Base-by-base conservation (phyloP, 495 filamentous ascomycete genomes). In the Penicillium riverlandense region DNA sequence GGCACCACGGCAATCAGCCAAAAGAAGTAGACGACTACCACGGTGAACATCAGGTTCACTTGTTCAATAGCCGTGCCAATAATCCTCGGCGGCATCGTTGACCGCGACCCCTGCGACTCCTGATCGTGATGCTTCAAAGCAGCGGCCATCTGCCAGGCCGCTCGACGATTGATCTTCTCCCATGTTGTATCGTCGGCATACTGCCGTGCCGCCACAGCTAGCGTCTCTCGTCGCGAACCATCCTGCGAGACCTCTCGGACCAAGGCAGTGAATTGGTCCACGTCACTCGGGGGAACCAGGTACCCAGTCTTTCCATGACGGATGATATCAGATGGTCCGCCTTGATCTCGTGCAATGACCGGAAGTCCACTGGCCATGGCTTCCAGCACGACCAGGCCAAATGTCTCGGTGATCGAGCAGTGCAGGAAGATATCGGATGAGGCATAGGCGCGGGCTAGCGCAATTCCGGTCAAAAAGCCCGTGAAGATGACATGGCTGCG, bases 361-460 rank as follows among this genome's bases (percentile, higher is more conserved):
- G 79, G 78, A 4, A 84, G 60, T 8, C 77, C 78, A 54, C 77
- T 80, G 0, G 79, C 78, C 80, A 84, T 83, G 6, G 76, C 74
- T 52, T 84, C 80, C 0, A 84, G 60, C 3, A 82, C 77, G 1
- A 83, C 78, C 13, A 84, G 61, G 1, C 80, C 80, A 53, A 84
- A 84, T 0, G 78, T 83, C 54, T 84, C 80, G 11, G 77, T 82
- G 45, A 82, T 70, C 13, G 79, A 83, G 58, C 77, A 80, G 47
- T 84, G 80, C 11, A 84, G 57, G 47, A 84, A 83, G 16, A 84
- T 44, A 49, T 84, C 80, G 4, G 71, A 78, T 0, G 70, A 72
- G 4, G 80, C 78, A 54, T 83, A 84, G 15, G 73, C 72, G 10
- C 63, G 62, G 15, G 77, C 78, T 11, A 84, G 61, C 0, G 66